Evolutionary conservation across 2,329 filamentous ascomycete species (phyloP).

Genomic region (Cercospora beticola): DNA sequence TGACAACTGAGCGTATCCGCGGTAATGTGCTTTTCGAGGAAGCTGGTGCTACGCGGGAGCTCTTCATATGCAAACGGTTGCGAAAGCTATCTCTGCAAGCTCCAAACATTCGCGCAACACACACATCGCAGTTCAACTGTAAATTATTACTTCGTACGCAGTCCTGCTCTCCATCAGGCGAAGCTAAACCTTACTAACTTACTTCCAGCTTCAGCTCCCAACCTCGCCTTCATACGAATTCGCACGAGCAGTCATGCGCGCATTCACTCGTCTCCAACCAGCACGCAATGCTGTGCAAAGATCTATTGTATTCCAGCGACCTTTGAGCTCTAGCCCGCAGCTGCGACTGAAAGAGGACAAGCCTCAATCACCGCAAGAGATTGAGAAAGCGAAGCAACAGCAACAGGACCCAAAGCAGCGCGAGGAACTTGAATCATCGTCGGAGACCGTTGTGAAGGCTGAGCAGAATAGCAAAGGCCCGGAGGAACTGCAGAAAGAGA

Average conservation of each 20-base stretch:
- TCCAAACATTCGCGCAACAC: neutral
- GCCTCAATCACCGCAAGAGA: constrained; percentile 39
- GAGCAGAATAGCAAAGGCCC: constrained; percentile 47
- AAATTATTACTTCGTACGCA: neutral
- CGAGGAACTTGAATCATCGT: constrained; percentile 44
- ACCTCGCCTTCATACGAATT: neutral
- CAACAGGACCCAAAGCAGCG: constrained; percentile 44
- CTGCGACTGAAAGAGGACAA: constrained; percentile 45
- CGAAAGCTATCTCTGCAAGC: neutral
- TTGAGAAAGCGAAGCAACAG: constrained; percentile 47
- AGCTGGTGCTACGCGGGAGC: neutral
- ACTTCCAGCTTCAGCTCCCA: neutral
- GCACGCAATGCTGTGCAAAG: neutral
- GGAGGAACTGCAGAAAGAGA: constrained; percentile 47
- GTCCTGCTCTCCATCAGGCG: neutral
- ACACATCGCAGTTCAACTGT: neutral
- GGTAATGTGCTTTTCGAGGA: constrained; percentile 5
- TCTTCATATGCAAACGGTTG: neutral
- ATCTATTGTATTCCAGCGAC: constrained; percentile 9
- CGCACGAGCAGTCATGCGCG: neutral
- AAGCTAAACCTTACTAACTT: neutral
- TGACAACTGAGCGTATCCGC: neutral
- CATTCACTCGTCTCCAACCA: neutral
- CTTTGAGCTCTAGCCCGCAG: constrained; percentile 36
- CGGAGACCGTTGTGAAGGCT: constrained; percentile 45